These are phyloP conservation scores for Aeminium ludgeri DNA, from an alignment of 495 filamentous ascomycete species.

Conservation along the genomic window DNA sequence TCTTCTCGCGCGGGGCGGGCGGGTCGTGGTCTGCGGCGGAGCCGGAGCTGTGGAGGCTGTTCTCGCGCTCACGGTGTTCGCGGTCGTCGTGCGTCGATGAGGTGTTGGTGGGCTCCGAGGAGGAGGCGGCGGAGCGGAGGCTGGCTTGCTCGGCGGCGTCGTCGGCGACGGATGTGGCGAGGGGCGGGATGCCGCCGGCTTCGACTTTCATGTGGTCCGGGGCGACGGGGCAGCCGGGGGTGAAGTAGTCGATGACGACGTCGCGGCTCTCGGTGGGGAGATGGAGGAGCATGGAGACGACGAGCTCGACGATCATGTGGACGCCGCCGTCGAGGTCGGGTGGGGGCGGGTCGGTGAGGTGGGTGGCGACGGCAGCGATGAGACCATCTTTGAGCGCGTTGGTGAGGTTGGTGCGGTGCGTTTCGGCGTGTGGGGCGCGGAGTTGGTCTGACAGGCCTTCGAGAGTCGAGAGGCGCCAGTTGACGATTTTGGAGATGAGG, in stretches of 20 bases:
- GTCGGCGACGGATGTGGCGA: slow-evolving; percentile 37
- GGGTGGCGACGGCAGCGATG: slow-evolving; percentile 47
- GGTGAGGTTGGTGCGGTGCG: slow-evolving; percentile 48
- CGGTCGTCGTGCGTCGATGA: too few relatives aligned
- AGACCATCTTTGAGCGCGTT: slow-evolving; percentile 53
- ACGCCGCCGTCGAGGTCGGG: slow-evolving; percentile 64
- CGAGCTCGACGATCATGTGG: slow-evolving; percentile 84
- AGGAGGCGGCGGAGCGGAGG: too few relatives aligned
- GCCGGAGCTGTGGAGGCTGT: too few relatives aligned
- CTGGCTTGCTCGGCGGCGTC: slow-evolving; percentile 30
- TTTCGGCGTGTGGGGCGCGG: slow-evolving; percentile 41
- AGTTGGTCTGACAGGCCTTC: slow-evolving; percentile 71
- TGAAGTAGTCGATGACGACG: slow-evolving; percentile 68
- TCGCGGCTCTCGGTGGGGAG: slow-evolving; percentile 84
- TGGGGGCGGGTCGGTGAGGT: slow-evolving; percentile 58
- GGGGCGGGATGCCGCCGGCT: slow-evolving; percentile 51
- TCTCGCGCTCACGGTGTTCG: too few relatives aligned
- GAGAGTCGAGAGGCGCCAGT: slow-evolving; percentile 84
- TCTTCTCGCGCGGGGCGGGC: too few relatives aligned
- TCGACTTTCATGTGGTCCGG: slow-evolving; percentile 72
- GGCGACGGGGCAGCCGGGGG: slow-evolving; percentile 50
- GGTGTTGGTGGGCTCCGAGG: too few relatives aligned
- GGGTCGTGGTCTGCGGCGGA: slow-evolving; percentile 1
- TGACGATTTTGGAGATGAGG: slow-evolving; percentile 67
- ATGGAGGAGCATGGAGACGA: slow-evolving; percentile 69